A percentile compares a stretch with the other conserved stretches of the same genome.
phyloP scores from a whole-genome alignment of 805 yeast species.

The Hanseniaspora singularis region DNA sequence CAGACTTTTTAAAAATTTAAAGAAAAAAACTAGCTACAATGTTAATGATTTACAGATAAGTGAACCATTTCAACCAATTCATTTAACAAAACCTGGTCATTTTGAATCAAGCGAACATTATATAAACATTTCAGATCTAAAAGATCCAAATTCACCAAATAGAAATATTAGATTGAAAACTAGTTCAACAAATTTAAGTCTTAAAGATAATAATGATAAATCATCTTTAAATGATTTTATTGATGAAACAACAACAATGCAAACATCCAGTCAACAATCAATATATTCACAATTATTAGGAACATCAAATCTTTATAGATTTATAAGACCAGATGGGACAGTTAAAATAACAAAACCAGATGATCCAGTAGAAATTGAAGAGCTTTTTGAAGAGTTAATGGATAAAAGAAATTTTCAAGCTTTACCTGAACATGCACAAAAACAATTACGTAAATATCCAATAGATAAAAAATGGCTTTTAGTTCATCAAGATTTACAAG shows the following conservation, averaged over 20 bases:
- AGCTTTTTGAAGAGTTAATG: constrained; percentile 69
- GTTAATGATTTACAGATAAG: constrained; percentile 4
- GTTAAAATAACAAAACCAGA: constrained; percentile 50
- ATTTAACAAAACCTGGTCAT: constrained; percentile 1
- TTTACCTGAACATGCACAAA: constrained; percentile 59
- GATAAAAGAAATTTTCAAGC: constrained; percentile 64
- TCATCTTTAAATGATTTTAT: not conserved
- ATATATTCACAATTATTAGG: constrained; percentile 24
- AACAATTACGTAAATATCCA: constrained; percentile 63
- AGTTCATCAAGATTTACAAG: constrained; percentile 70
- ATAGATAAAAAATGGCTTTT: constrained; percentile 83
- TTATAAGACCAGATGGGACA: constrained; percentile 25
- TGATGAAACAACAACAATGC: constrained; percentile 1
- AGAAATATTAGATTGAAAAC: constrained; percentile 1
- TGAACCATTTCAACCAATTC: constrained; percentile 15
- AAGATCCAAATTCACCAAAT: not conserved
- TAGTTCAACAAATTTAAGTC: not conserved
- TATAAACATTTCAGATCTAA: not conserved
- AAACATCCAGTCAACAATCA: constrained; percentile 16
- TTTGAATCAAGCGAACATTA: not conserved
- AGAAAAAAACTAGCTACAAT: constrained; percentile 3
- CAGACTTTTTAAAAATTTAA: constrained; percentile 10
- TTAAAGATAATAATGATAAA: not conserved
- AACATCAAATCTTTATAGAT: constrained; percentile 22
- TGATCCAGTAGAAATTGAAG: constrained; percentile 54